A percentile compares a stretch with the other conserved stretches of the same genome.
phyloP scores from a whole-genome alignment of 176 grass and related monocot species.

The Chloris gayana region DNA sequence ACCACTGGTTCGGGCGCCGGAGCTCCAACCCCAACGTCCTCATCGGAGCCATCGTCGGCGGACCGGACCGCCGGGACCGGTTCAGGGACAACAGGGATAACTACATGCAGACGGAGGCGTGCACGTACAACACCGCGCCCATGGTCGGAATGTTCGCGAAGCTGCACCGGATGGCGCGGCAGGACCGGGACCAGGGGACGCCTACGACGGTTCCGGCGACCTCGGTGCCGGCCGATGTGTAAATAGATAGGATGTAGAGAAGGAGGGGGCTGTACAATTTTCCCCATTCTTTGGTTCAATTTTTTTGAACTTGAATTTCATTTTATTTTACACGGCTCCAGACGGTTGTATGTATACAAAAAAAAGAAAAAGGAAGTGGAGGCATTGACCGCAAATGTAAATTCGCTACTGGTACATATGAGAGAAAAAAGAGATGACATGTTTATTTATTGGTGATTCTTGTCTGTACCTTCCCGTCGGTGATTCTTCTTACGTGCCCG shows the following conservation, averaged over 20 bases:
- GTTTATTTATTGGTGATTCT: constrained; percentile 30
- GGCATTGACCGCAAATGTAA: constrained; percentile 54
- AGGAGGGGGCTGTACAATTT: constrained; percentile 52
- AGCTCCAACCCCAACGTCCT: constrained; percentile 57
- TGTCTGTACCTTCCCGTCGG: not conserved
- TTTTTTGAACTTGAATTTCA: constrained; percentile 25
- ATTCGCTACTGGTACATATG: constrained; percentile 44
- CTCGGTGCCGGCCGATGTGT: constrained; percentile 26
- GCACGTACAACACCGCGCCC: constrained; percentile 53
- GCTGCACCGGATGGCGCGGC: constrained; percentile 45
- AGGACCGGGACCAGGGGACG: constrained; percentile 28
- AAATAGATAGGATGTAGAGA: constrained; percentile 56
- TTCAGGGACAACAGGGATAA: constrained; percentile 60
- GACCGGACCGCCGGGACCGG: constrained; percentile 43
- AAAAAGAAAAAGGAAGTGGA: constrained; percentile 19
- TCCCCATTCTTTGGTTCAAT: constrained; percentile 60
- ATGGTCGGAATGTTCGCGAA: constrained; percentile 63
- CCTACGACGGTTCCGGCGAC: not conserved
- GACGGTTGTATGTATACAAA: constrained; percentile 26
- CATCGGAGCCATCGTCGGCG: constrained; percentile 53
- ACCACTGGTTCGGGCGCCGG: constrained; percentile 57
- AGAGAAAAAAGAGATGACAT: not conserved
- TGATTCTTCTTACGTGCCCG: not conserved
- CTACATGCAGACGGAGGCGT: constrained; percentile 64
- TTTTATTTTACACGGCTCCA: constrained; percentile 38